phyloP scores from a whole-genome alignment of 176 grass and related monocot species.

The Canna indica region DNA sequence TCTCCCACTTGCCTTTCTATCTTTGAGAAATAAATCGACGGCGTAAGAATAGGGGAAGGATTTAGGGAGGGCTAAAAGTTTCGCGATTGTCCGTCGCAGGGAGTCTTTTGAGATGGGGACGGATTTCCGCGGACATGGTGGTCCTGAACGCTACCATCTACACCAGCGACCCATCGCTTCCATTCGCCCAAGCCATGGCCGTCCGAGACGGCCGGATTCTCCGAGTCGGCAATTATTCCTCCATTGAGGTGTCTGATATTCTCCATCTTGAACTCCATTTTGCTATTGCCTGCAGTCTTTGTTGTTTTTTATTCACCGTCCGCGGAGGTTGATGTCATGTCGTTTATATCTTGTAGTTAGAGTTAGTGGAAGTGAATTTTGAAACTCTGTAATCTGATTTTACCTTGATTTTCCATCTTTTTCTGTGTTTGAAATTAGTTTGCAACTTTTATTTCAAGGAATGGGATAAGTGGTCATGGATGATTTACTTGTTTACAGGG shows the following conservation, averaged over 20 bases:
- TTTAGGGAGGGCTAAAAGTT: background rate
- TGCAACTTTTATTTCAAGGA: no score
- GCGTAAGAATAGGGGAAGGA: background rate
- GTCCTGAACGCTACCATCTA: conserved; percentile 90
- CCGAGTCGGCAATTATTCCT: conserved; percentile 51
- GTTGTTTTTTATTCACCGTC: background rate
- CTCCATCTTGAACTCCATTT: background rate
- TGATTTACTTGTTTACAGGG: no score
- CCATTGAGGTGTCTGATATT: conserved; percentile 32
- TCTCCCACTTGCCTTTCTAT: background rate
- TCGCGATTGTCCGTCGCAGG: conserved; percentile 3
- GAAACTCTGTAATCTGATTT: no score
- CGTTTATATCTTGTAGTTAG: no score
- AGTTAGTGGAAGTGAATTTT: no score
- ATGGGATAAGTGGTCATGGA: no score
- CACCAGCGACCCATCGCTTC: conserved; percentile 56
- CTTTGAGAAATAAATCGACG: background rate
- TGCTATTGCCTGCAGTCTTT: background rate
- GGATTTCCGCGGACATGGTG: conserved; percentile 54
- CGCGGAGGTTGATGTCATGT: background rate
- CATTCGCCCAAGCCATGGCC: conserved; percentile 77
- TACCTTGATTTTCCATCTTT: no score
- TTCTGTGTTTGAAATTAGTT: no score
- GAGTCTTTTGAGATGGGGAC: conserved; percentile 27
- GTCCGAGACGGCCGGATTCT: conserved; percentile 60